Base-by-base conservation (phyloP, 495 filamentous ascomycete genomes). In the Friedmanniomyces simplex region DNA sequence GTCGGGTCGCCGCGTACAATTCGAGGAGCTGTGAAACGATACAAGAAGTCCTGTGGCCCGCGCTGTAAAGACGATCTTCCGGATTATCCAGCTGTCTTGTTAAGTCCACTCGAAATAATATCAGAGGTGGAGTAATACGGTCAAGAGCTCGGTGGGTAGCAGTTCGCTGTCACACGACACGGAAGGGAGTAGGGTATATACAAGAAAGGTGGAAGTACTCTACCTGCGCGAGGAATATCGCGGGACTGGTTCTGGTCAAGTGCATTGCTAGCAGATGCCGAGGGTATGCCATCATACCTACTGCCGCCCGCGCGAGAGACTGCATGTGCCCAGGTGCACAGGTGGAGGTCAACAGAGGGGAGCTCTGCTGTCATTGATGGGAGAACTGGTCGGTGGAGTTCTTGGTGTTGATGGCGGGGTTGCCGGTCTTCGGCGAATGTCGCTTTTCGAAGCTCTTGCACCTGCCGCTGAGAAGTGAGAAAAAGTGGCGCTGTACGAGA, bases 41-140 rank as follows among this genome's bases (percentile, higher is more conserved):
- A n/a, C n/a, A n/a, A n/a, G n/a, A n/a, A n/a, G n/a, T n/a, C n/a
- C n/a, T n/a, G n/a, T n/a, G n/a, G n/a, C n/a, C n/a, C n/a, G n/a
- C n/a, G n/a, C n/a, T n/a, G n/a, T n/a, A n/a, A n/a, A n/a, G n/a
- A n/a, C 22, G 18, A 13, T 50, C 22, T 43, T 58, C 46, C 34
- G 41, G 32, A 36, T 14, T 59, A 46, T 14, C 32, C 39, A 49
- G 39, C 25, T 21, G 24, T 42, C 18, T 20, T 61, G 50, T 25
- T 6, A 13, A 22, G 32, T 12, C 20, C 48, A 22, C n/a, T 41
- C 12, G 34, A 26, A 13, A 58, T 58, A 55, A 62, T 50, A 58
- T 62, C 55, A 62, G 50, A 62, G 37, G 55, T 62, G 60, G 60
- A 58, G 55, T n/a, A n/a, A n/a, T n/a, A n/a, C n/a, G n/a, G n/a